A percentile compares a stretch with the other conserved stretches of the same genome.
phyloP scores from a whole-genome alignment of 495 filamentous ascomycete genomes.

The Mytilinidion resinicola region DNA sequence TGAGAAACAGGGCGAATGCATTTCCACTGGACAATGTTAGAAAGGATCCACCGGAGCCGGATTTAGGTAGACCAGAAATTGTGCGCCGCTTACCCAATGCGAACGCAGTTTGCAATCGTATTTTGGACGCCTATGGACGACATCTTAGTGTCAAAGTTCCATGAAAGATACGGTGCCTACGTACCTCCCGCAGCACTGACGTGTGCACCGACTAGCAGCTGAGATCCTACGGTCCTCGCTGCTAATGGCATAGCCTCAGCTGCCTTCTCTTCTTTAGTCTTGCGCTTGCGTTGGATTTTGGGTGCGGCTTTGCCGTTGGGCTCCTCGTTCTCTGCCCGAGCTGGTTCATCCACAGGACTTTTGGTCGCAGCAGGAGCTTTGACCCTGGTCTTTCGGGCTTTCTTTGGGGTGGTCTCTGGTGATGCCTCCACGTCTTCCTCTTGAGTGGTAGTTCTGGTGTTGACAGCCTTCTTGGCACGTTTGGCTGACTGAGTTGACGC shows the following conservation, averaged over 20 bases:
- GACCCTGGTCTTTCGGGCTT: not conserved
- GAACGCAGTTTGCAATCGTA: slow-evolving; percentile 66
- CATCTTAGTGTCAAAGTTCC: not conserved
- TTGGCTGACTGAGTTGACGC: not conserved
- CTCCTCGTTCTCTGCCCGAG: slow-evolving; percentile 25
- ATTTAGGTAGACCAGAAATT: not conserved
- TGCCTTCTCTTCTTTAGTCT: slow-evolving; percentile 42
- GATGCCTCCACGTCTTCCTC: not conserved
- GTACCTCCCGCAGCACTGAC: slow-evolving; percentile 68
- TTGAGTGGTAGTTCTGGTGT: not conserved
- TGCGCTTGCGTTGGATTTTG: slow-evolving; percentile 38
- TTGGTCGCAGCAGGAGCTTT: not conserved
- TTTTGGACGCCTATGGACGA: slow-evolving; percentile 69
- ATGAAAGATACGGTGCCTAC: slow-evolving; percentile 42
- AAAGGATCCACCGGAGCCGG: not conserved
- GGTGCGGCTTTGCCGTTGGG: slow-evolving; percentile 29
- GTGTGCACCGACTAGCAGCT: slow-evolving; percentile 87
- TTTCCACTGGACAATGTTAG: slow-evolving; percentile 57
- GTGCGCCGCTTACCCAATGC: slow-evolving; percentile 54
- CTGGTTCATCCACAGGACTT: not conserved
- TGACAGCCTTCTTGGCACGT: not conserved
- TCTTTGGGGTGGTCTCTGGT: not conserved
- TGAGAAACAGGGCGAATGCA: slow-evolving; percentile 88
- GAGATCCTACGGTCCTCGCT: slow-evolving; percentile 58
- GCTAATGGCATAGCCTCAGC: slow-evolving; percentile 59